Evolutionary conservation across 176 grass and related monocot genomes (phyloP), one percentile per base, ranked within the genome.

Genomic region (Luzula sylvatica): DNA sequence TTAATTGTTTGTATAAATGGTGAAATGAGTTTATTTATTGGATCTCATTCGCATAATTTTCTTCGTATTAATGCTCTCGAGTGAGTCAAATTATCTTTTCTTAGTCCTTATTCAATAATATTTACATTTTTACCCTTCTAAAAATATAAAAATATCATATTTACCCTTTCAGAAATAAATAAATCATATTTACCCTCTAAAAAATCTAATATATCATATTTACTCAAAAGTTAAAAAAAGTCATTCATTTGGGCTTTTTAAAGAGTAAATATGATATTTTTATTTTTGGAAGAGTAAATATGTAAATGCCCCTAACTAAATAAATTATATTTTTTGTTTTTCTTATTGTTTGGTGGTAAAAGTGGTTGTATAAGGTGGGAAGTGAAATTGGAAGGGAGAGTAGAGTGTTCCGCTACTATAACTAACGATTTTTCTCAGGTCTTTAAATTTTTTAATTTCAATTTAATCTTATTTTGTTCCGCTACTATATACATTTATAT

Each of bases 381-480:
- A 50, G 74, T 84, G 42, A 77, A 65, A 75, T 69, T 95, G 74
- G 89, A 84, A 43, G 83, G 80, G 26, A 75, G 80, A 8, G 28
- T 95, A 11, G 89, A 95, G 63, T 83, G 89, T 59, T 81, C 89
- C 24, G 83, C 83, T 26, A 6, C 76, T 61, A 58, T 95, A 43
- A 84, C 83, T 42, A 77, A 76, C 69, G 76, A 95, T 78, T 95
- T 84, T 74, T 72, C 70, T 38, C 76, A 88, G 76, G 89, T 95
- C 21, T 24, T 40, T 21, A 22, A 52, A 42, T 3, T 7, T 48
- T 60, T 50, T 23, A 19, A 26, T 50, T 17, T n/a, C n/a, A n/a
- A n/a, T n/a, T n/a, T n/a, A n/a, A n/a, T n/a, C n/a, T n/a, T n/a
- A n/a, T n/a, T n/a, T n/a, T n/a, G n/a, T n/a, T n/a, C n/a, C 19